These are phyloP conservation scores for Amphichorda felina DNA, from an alignment of 2,329 filamentous ascomycete genomes.

Conservation along the genomic window DNA sequence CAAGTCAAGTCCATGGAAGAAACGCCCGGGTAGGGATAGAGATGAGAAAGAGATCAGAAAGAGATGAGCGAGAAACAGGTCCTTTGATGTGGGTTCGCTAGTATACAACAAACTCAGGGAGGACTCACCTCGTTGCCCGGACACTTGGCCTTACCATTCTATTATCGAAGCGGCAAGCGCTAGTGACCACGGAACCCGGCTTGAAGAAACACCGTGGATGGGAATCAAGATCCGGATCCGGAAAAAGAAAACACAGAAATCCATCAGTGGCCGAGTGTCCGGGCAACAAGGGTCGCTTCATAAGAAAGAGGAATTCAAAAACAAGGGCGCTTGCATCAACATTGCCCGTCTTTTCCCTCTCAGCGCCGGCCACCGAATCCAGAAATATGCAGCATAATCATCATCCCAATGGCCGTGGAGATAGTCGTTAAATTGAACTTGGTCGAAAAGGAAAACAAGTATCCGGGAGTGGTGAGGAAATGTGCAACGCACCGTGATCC, in stretches of 20 bases:
- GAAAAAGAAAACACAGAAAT: conserved; percentile 15
- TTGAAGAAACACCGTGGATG: conserved; percentile 9
- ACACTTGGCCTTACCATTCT: conserved; percentile 20
- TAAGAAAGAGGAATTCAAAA: too few species aligned
- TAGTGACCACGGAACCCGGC: conserved; percentile 6
- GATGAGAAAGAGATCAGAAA: conserved; percentile 1
- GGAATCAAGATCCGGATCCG: conserved; percentile 12
- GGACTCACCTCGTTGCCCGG: conserved; percentile 43
- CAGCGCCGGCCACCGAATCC: conserved; percentile 15
- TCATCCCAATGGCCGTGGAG: conserved; percentile 15
- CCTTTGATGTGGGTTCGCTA: conserved; percentile 29
- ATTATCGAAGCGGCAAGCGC: conserved; percentile 10
- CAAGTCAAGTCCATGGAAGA: conserved; percentile 1
- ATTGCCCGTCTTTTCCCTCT: conserved; percentile 17
- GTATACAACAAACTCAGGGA: conserved; percentile 40
- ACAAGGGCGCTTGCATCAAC: conserved; percentile 3
- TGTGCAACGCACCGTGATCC: too few species aligned
- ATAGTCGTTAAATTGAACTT: background rate
- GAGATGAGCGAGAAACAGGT: conserved; percentile 9
- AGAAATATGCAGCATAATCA: conserved; percentile 14
- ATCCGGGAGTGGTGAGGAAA: too few species aligned
- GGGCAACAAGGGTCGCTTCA: conserved; percentile 1
- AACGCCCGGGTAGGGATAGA: too few species aligned
- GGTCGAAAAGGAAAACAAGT: background rate
- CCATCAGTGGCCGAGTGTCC: conserved; percentile 11